Base-by-base conservation (phyloP, 2,329 filamentous ascomycete genomes). In the Colletotrichum horii region DNA sequence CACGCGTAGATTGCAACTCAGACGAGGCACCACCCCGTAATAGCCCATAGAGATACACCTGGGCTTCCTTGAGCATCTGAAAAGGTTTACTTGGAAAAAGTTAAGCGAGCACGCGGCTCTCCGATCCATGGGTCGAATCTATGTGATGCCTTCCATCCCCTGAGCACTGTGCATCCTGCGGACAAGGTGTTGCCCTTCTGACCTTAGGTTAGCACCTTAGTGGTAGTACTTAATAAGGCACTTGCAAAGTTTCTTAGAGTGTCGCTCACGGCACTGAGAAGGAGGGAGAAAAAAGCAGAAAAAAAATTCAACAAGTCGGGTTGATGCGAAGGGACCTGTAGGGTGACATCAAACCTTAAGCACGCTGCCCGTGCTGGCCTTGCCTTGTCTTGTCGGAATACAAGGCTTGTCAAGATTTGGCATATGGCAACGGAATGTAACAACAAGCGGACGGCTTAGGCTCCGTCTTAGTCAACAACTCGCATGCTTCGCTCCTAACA, bases 271-370 rank as follows among this genome's bases (percentile, higher is more conserved):
- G 52, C 32, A 60, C 36, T 60, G 66, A 22, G 28, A 12, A 34
- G 19, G 26, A 52, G 16, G 15, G 0, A 32, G 28, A 4, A 24
- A 12, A 34, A 38, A 24, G 8, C 26, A 26, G 26, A 30, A 12
- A 43, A 43, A 43, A 30, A 30, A 6, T 22, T 26, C 6, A 34
- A 15, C 19, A 56, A 26, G 28, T 55, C 48, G 28, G 62, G 19
- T 26, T 48, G 28, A 52, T 73, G 43, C 36, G n/a, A 12, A 60
- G 58, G 61, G 61, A 69, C 32, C 52, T 32, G 65, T 65, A 52
- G 68, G 68, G 68, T 75, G 68, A 34, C 61, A 71, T 71, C 26
- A 66, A 75, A 71, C 72, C 68, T 75, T 66, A 75, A 75, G 72
- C 71, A 74, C 56, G 43, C 22, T 43, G 48, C 61, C 69, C 48